Evolutionary conservation across 345 rosid genomes (phyloP).

Genomic region (Ailanthus altissimus): DNA sequence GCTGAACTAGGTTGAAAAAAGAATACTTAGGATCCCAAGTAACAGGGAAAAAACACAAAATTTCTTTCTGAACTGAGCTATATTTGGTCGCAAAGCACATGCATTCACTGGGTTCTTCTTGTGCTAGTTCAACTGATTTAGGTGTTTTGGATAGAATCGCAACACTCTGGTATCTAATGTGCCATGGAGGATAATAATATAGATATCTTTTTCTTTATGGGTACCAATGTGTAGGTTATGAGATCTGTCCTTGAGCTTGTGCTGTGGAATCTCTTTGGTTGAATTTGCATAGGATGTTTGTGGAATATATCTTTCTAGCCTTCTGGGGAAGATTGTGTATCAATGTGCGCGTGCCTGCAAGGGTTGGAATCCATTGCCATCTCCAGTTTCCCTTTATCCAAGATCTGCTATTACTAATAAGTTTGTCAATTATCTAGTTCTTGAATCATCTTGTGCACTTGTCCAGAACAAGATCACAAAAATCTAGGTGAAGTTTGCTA

Average conservation of each 20-base stretch:
- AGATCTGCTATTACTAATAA: neutral
- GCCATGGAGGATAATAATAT: neutral
- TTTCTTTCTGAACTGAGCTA: neutral
- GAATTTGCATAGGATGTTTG: neutral
- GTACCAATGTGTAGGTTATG: neutral
- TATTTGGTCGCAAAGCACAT: neutral
- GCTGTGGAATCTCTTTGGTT: neutral
- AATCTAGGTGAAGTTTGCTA: neutral
- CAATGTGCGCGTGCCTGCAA: neutral
- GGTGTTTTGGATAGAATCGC: neutral
- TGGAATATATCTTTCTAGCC: neutral
- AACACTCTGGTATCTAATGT: neutral
- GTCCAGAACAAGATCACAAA: neutral
- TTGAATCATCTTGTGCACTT: neutral
- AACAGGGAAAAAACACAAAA: neutral
- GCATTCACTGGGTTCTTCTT: neutral
- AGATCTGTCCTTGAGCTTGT: neutral
- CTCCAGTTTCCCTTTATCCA: neutral
- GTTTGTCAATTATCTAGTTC: neutral
- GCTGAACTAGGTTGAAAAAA: neutral
- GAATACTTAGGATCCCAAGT: neutral
- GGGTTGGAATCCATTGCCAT: conserved; percentile 9
- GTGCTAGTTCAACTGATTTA: neutral
- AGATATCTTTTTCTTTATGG: neutral
- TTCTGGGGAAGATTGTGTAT: neutral